Conservation (phyloP, 2,329 filamentous ascomycete species). For the Colletotrichum abscissum region DNA sequence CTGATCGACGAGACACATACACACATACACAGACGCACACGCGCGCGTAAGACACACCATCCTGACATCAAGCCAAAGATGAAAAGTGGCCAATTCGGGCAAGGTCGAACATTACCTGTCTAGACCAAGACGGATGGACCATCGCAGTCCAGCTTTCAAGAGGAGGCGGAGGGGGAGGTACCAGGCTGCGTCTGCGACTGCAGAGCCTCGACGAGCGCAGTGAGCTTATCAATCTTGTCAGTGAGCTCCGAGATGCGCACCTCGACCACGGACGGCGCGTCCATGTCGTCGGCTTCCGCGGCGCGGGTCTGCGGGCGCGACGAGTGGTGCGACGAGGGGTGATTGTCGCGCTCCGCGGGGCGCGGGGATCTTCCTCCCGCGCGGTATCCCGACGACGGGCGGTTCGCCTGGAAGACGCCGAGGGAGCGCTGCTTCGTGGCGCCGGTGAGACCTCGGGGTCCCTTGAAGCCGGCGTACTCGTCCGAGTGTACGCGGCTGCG, state of each 20-base stretch:
- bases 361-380: conserved; percentile 38
- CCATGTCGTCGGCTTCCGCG: conserved; percentile 45
- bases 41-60: background rate
- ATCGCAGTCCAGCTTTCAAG: background rate
- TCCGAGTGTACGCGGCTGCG: conserved; percentile 51
- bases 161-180: background rate
- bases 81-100: background rate
- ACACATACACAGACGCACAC: background rate
- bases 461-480: conserved; percentile 62
- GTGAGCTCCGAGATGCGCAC: conserved; percentile 65
- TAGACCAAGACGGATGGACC: background rate
- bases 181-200: conserved; percentile 47
- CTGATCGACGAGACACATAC: background rate
- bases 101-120: background rate
- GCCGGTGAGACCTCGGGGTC: conserved; percentile 48
- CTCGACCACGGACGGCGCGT: conserved; percentile 57
- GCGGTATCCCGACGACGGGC: conserved; percentile 40
- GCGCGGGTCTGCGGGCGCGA: conserved; percentile 34
- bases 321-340: background rate
- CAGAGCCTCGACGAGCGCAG: conserved; percentile 61
- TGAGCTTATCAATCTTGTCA: conserved; percentile 69
- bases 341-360: conserved; percentile 12
- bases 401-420: conserved; percentile 36
- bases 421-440: conserved; percentile 38
- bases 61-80: background rate